These are phyloP conservation scores for Mycena alexandri DNA, from an alignment of 768 basidiomycete genomes.

Conservation along the genomic window DNA sequence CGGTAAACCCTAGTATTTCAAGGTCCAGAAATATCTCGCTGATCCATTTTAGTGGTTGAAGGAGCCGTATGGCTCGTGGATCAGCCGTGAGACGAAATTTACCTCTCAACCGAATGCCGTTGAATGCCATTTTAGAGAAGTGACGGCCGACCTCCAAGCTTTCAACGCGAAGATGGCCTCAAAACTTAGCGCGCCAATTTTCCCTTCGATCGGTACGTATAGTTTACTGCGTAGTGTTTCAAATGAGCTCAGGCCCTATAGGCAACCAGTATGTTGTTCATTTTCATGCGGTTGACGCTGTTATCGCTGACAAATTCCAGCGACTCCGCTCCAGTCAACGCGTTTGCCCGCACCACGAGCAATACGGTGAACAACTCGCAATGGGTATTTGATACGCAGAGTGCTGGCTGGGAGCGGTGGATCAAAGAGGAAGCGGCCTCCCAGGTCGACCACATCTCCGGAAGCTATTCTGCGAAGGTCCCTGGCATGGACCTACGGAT, in stretches of 20 bases:
- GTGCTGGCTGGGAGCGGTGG: conserved; percentile 50
- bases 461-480: conserved; percentile 50
- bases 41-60: conserved; percentile 22
- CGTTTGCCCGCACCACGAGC: conserved; percentile 52
- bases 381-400: conserved; percentile 52
- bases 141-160: conserved; percentile 44
- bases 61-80: conserved; percentile 48
- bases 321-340: conserved; percentile 56
- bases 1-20: conserved; percentile 16
- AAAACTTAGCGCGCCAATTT: conserved; percentile 44
- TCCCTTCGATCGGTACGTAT: conserved; percentile 45
- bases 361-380: conserved; percentile 42
- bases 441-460: conserved; percentile 47
- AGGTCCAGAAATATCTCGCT: not conserved
- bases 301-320: conserved; percentile 33
- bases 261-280: conserved; percentile 24
- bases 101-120: not conserved
- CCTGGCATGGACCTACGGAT: conserved; percentile 51
- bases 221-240: not conserved
- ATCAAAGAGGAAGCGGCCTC: conserved; percentile 45
- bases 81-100: conserved; percentile 39
- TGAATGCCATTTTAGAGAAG: conserved; percentile 35
- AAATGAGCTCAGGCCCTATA: not conserved
- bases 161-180: conserved; percentile 47
- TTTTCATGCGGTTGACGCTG: not conserved